These are phyloP conservation scores for Ceratobasidium sp. DNA, from an alignment of 1,284 basidiomycete genomes.

Conservation along the genomic window DNA sequence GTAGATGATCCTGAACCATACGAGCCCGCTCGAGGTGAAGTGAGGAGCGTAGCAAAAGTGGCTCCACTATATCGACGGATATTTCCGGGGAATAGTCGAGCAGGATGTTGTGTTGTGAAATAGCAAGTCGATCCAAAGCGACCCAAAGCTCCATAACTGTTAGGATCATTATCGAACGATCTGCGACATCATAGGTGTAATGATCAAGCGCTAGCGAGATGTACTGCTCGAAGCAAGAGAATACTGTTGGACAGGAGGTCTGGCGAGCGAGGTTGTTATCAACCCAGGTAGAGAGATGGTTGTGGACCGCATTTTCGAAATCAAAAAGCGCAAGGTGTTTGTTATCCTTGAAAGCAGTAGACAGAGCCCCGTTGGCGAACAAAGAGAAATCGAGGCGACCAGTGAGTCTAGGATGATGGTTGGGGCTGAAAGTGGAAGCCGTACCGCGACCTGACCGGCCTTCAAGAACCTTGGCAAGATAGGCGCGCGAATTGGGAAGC, in stretches of 20 bases:
- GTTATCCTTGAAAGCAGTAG: background rate
- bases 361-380: background rate
- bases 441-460: background rate
- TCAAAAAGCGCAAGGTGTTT: slow-evolving; percentile 19
- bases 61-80: slow-evolving; percentile 56
- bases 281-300: slow-evolving; percentile 4
- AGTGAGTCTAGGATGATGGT: background rate
- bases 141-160: slow-evolving; percentile 54
- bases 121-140: slow-evolving; percentile 60
- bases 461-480: slow-evolving; percentile 50
- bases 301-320: slow-evolving; percentile 25
- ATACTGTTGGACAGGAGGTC: background rate
- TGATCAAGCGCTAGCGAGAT: background rate
- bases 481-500: slow-evolving; percentile 53
- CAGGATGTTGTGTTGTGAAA: slow-evolving; percentile 58
- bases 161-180: slow-evolving; percentile 61
- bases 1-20: slow-evolving; percentile 55
- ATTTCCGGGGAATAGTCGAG: slow-evolving; percentile 64
- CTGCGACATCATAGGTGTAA: slow-evolving; percentile 17
- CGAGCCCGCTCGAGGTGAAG: slow-evolving; percentile 54
- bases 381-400: background rate
- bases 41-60: slow-evolving; percentile 59
- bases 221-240: slow-evolving; percentile 34
- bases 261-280: background rate
- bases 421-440: background rate